Evolutionary conservation across 1,139 yeast genomes (phyloP).

Genomic region (Blastobotrys petasosporus): DNA sequence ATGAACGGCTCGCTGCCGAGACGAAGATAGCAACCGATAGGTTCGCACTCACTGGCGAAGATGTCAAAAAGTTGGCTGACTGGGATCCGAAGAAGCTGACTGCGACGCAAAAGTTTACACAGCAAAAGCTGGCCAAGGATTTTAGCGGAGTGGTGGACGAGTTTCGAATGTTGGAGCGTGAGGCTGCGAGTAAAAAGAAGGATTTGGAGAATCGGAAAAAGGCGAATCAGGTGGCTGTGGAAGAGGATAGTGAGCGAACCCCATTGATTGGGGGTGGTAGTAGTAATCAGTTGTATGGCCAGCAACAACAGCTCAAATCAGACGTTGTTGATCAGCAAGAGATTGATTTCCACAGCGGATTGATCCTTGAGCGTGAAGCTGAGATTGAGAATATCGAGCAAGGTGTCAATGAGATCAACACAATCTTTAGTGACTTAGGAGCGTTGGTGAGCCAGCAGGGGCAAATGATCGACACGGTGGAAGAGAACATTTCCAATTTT

Average conservation of each 20-base stretch:
- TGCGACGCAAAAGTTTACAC: constrained; percentile 32
- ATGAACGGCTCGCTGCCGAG: constrained; percentile 18
- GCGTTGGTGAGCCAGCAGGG: constrained; percentile 79
- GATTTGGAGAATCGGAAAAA: constrained; percentile 29
- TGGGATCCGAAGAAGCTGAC: constrained; percentile 19
- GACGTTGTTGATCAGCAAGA: constrained; percentile 52
- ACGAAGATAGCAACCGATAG: constrained; percentile 21
- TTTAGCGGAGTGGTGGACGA: constrained; percentile 38
- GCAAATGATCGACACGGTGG: constrained; percentile 73
- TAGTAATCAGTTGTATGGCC: constrained; percentile 33
- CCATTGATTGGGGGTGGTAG: constrained; percentile 22
- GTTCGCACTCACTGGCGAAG: constrained; percentile 20
- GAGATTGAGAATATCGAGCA: constrained; percentile 68
- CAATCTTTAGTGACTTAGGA: constrained; percentile 77
- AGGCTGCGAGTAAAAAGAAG: constrained; percentile 18
- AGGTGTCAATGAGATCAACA: constrained; percentile 77
- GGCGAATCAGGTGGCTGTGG: constrained; percentile 14
- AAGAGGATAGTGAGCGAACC: constrained; percentile 27
- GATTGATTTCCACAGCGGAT: constrained; percentile 61
- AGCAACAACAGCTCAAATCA: constrained; percentile 34
- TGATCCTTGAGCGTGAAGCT: constrained; percentile 66
- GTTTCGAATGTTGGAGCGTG: constrained; percentile 37
- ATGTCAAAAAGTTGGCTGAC: constrained; percentile 21
- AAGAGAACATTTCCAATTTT: constrained; percentile 63
- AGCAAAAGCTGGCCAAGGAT: constrained; percentile 41